These are phyloP conservation scores for Puya raimondii DNA, from an alignment of 176 grass and related monocot species.

Conservation along the genomic window DNA sequence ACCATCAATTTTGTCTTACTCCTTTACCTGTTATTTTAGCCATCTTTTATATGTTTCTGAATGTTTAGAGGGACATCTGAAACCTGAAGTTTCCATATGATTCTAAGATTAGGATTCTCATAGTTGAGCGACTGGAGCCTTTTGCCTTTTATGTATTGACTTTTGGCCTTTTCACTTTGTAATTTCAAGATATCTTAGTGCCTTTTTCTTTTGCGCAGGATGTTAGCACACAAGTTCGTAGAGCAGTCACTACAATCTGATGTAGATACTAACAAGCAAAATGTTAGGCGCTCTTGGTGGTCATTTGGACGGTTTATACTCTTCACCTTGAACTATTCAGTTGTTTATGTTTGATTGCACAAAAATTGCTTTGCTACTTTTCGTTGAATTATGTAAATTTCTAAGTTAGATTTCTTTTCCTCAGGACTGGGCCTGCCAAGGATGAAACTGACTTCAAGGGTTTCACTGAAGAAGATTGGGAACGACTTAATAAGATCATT, in stretches of 20 bases:
- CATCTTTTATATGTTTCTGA: too few relatives aligned
- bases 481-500: constrained; percentile 80
- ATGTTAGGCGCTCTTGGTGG: constrained; percentile 76
- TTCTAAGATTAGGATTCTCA: too few relatives aligned
- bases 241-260: constrained; percentile 58
- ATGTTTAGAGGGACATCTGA: too few relatives aligned
- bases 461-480: constrained; percentile 90
- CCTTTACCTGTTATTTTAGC: too few relatives aligned
- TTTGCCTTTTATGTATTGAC: constrained; percentile 12
- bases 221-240: constrained; percentile 95
- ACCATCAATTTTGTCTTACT: too few relatives aligned
- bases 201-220: constrained; percentile 50
- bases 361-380: neutral
- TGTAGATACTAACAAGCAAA: constrained; percentile 47
- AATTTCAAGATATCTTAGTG: constrained; percentile 13
- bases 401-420: neutral
- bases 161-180: constrained; percentile 13
- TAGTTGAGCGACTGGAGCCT: constrained; percentile 1
- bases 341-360: neutral
- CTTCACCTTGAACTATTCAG: neutral
- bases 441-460: constrained; percentile 60
- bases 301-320: constrained; percentile 73
- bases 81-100: too few relatives aligned
- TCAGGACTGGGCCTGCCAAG: constrained; percentile 65
- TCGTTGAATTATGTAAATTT: neutral